Percentiles rank a stretch among this genome's conserved stretches.
Conservation (phyloP, 805 yeast genomes). For the Suhomyces prunicola region DNA sequence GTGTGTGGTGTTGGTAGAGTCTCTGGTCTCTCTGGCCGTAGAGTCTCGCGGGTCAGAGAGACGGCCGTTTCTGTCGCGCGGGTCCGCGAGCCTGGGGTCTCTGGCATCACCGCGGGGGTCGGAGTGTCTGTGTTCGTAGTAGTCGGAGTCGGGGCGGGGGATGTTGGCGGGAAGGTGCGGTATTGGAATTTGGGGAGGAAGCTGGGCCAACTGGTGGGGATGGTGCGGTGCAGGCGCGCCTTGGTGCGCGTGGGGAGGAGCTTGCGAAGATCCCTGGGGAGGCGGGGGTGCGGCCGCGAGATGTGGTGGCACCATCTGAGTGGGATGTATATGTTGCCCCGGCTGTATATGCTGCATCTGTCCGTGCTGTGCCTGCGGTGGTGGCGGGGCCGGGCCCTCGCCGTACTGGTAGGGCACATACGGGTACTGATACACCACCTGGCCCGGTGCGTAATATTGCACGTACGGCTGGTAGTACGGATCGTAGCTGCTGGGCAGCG, state of each 20-base stretch:
- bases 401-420: background rate
- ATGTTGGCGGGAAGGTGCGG: background rate
- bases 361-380: background rate
- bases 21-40: background rate
- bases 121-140: constrained; percentile 2
- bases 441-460: background rate
- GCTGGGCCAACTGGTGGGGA: background rate
- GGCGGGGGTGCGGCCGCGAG: background rate
- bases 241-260: constrained; percentile 1
- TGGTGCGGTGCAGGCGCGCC: constrained; percentile 1
- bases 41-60: background rate
- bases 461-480: constrained; percentile 6
- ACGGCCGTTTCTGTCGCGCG: background rate
- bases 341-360: background rate
- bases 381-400: background rate
- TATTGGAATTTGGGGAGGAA: background rate
- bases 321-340: background rate
- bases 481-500: constrained; percentile 5
- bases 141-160: background rate
- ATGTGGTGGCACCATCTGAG: background rate
- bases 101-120: constrained; percentile 6
- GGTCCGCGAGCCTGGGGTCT: constrained; percentile 1
- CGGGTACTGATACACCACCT: background rate
- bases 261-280: constrained; percentile 2
- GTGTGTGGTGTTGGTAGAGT: background rate